Evolutionary conservation across 2,329 filamentous ascomycete genomes (phyloP).

Genomic region (Didymellaceae sp.): DNA sequence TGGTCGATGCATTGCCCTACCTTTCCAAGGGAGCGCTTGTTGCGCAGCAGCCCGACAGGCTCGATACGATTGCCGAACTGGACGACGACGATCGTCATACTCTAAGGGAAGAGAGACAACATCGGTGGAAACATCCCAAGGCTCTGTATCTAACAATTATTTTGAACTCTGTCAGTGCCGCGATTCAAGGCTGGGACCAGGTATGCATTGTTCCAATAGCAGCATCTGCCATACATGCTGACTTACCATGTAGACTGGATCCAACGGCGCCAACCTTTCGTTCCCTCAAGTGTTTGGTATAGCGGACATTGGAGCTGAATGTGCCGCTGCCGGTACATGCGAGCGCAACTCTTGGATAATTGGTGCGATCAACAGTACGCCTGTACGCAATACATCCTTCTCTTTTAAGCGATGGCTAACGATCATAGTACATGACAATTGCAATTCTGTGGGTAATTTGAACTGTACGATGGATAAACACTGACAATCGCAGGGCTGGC

Average conservation of each 20-base stretch:
- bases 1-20: conserved; percentile 63
- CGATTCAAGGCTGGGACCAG: conserved; percentile 58
- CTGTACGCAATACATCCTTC: conserved; percentile 40
- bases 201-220: neutral
- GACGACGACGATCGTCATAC: conserved; percentile 65
- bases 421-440: too few relatives aligned
- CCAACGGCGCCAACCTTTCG: conserved; percentile 62
- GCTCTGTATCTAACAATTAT: conserved; percentile 70
- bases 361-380: conserved; percentile 42
- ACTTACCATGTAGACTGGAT: conserved; percentile 55
- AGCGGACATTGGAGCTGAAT: conserved; percentile 31
- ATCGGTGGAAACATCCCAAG: conserved; percentile 66
- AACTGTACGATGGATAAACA: too few relatives aligned
- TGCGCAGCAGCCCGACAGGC: conserved; percentile 71
- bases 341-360: conserved; percentile 44
- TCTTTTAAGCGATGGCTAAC: too few relatives aligned
- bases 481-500: too few relatives aligned
- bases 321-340: conserved; percentile 33
- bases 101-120: conserved; percentile 66
- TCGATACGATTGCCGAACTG: conserved; percentile 68
- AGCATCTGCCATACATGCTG: conserved; percentile 58
- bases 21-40: conserved; percentile 68
- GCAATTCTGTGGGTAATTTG: too few relatives aligned
- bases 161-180: conserved; percentile 72
- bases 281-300: conserved; percentile 56